These are phyloP conservation scores for Solanum tacnaense DNA, from an alignment of 257 asterid species.

Conservation along the genomic window DNA sequence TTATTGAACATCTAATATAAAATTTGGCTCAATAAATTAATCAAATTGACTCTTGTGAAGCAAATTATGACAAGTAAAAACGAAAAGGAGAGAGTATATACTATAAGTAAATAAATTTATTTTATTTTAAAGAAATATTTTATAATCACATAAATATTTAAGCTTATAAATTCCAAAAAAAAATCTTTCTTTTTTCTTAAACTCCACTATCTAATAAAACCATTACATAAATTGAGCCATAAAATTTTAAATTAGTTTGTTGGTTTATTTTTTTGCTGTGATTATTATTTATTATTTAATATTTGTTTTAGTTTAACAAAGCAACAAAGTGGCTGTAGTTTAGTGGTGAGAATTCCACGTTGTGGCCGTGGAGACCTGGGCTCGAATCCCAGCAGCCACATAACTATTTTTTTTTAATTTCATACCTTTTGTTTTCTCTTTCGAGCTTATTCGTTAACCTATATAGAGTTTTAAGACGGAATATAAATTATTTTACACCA, in stretches of 20 bases:
- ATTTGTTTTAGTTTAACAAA: background rate
- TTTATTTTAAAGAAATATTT: too few relatives aligned
- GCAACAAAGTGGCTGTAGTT: background rate
- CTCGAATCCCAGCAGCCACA: slow-evolving; percentile 99
- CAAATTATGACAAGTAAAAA: background rate
- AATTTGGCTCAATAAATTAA: background rate
- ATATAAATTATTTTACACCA: background rate
- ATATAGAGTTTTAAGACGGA: background rate
- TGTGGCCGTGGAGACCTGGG: slow-evolving; percentile 99
- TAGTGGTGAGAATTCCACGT: slow-evolving; percentile 68
- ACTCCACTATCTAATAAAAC: background rate
- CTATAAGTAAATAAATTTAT: background rate
- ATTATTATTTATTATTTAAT: background rate
- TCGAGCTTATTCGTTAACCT: background rate
- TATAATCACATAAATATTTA: background rate
- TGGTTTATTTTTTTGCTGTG: background rate
- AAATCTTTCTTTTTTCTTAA: background rate
- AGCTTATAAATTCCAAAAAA: background rate
- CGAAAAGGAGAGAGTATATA: background rate
- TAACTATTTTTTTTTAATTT: background rate
- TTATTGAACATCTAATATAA: background rate
- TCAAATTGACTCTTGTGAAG: background rate
- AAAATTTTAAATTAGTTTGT: background rate
- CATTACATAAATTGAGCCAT: background rate
- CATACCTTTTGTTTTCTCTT: background rate